phyloP scores from a whole-genome alignment of 1,284 basidiomycete species.

The Sporisorium iseilematis-ciliati region DNA sequence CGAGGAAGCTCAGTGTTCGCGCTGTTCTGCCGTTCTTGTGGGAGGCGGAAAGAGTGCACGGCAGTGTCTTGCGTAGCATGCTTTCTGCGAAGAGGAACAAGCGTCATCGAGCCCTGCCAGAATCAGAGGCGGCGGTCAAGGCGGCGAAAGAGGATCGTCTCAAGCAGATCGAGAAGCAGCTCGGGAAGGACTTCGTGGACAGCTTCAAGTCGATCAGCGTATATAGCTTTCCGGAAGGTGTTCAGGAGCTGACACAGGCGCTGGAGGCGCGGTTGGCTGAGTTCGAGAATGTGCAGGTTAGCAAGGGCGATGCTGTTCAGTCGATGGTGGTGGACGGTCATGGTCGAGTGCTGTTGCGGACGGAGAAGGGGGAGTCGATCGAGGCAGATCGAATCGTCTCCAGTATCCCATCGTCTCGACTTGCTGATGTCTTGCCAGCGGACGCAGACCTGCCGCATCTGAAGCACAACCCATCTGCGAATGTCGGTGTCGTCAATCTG shows the following conservation, averaged over 20 bases:
- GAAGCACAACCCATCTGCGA: constrained; percentile 67
- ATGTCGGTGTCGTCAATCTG: constrained; percentile 64
- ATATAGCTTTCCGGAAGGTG: constrained; percentile 83
- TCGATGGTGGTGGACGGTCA: constrained; percentile 73
- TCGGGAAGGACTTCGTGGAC: constrained; percentile 72
- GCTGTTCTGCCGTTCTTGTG: constrained; percentile 82
- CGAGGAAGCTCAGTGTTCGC: constrained; percentile 79
- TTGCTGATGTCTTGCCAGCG: constrained; percentile 39
- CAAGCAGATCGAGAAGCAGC: constrained; percentile 70
- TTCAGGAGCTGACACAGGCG: constrained; percentile 78
- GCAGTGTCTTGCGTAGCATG: constrained; percentile 79
- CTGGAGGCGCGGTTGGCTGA: constrained; percentile 74
- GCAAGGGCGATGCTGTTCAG: constrained; percentile 71
- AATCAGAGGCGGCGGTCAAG: constrained; percentile 30
- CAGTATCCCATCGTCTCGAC: constrained; percentile 48
- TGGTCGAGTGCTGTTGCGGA: constrained; percentile 64
- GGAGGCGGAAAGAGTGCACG: constrained; percentile 78
- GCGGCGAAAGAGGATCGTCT: constrained; percentile 26
- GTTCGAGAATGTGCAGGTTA: constrained; percentile 76
- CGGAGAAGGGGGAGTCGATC: constrained; percentile 23
- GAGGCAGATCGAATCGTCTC: constrained; percentile 70
- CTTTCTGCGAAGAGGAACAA: constrained; percentile 67
- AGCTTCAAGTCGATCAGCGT: constrained; percentile 77
- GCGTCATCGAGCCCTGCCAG: constrained; percentile 29
- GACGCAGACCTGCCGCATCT: constrained; percentile 70